Conservation (phyloP, 768 basidiomycete genomes). For the Leucogyrophana mollusca region DNA sequence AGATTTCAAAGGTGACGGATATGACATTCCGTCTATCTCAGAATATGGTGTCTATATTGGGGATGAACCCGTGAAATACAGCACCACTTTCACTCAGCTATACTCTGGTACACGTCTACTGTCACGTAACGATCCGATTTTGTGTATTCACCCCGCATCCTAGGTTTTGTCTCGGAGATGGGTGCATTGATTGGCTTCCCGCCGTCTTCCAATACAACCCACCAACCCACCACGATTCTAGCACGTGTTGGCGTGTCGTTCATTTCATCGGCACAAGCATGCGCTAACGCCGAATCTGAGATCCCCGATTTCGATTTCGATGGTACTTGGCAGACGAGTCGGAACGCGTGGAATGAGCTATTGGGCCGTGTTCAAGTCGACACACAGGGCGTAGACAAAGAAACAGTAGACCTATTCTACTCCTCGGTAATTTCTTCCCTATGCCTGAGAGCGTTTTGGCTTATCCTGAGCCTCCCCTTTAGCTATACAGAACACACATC, state of each 20-base stretch:
- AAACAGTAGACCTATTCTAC: constrained; percentile 56
- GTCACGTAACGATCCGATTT: background rate
- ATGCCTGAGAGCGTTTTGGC: background rate
- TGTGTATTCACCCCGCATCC: background rate
- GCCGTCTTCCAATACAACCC: constrained; percentile 33
- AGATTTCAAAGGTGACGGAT: constrained; percentile 57
- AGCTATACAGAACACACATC: constrained; percentile 63
- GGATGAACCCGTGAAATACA: constrained; percentile 46
- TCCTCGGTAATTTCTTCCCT: constrained; percentile 42
- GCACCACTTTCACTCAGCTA: constrained; percentile 44
- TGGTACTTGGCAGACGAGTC: constrained; percentile 38
- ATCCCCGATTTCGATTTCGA: constrained; percentile 60
- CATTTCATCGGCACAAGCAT: constrained; percentile 60
- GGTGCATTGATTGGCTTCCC: constrained; percentile 54
- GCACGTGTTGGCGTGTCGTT: constrained; percentile 67
- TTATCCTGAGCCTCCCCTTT: background rate
- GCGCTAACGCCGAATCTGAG: constrained; percentile 58
- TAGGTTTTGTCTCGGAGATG: constrained; percentile 49
- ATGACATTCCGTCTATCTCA: constrained; percentile 41
- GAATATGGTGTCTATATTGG: constrained; percentile 58
- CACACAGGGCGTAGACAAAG: constrained; percentile 42
- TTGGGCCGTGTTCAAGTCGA: constrained; percentile 55
- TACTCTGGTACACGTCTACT: constrained; percentile 44
- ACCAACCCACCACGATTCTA: constrained; percentile 42
- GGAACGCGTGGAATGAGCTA: constrained; percentile 56